phyloP scores from a whole-genome alignment of 75 land plant species.

The Cunninghamia lanceolata region DNA sequence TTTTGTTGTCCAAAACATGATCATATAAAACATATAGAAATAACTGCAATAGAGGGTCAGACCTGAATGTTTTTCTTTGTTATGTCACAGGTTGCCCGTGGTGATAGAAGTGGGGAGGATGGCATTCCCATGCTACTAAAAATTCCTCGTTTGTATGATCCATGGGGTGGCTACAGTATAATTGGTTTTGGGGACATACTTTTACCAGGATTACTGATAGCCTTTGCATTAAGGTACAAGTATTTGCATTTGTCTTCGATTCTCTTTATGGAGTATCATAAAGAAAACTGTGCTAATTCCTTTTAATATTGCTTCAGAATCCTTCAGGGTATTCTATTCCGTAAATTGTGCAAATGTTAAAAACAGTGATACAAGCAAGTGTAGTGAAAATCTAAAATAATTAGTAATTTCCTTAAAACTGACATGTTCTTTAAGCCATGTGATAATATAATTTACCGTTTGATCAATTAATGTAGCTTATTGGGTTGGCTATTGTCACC shows the following conservation, averaged over 20 bases:
- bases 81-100: conserved; percentile 81
- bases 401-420: background rate
- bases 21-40: background rate
- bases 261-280: background rate
- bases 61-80: background rate
- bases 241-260: background rate
- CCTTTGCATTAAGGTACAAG: conserved; percentile 73
- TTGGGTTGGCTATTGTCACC: background rate
- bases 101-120: conserved; percentile 92
- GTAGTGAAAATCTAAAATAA: background rate
- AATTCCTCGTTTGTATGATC: conserved; percentile 93
- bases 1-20: conserved; percentile 3
- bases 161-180: conserved; percentile 98
- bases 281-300: background rate
- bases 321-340: background rate
- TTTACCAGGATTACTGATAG: conserved; percentile 81
- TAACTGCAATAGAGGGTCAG: background rate
- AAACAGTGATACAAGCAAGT: background rate
- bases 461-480: background rate
- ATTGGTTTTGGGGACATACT: conserved; percentile 99
- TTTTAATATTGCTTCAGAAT: background rate
- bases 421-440: background rate
- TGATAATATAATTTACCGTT: background rate
- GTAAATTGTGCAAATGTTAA: background rate
- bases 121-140: conserved; percentile 96